phyloP scores from a whole-genome alignment of 2,329 filamentous ascomycete species.

The Boeremia exigua region DNA sequence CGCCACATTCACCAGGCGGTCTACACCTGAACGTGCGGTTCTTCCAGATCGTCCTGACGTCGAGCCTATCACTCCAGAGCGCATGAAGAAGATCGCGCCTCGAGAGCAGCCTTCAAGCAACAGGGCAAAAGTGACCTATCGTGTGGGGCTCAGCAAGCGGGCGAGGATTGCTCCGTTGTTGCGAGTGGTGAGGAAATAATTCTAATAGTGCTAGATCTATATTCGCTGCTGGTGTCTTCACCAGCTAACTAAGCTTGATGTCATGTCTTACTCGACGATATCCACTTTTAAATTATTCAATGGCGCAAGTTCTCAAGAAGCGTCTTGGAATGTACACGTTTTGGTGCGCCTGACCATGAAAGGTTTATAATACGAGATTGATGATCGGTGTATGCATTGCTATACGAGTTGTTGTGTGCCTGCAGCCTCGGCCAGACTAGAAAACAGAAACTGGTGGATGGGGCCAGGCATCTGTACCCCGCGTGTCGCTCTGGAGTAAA shows the following conservation, averaged over 20 bases:
- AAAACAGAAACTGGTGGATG: background rate
- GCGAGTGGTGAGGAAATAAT: slow-evolving; percentile 54
- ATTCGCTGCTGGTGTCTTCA: background rate
- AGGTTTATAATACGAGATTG: background rate
- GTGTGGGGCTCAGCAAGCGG: slow-evolving; percentile 58
- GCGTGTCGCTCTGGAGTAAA: background rate
- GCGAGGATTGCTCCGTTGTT: slow-evolving; percentile 57
- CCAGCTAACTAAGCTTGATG: background rate
- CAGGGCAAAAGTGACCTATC: slow-evolving; percentile 51
- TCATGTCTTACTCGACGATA: slow-evolving; percentile 3
- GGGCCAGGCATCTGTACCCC: background rate
- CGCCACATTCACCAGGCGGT: background rate
- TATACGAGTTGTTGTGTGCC: background rate
- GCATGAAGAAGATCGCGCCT: slow-evolving; percentile 9
- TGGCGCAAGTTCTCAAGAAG: background rate
- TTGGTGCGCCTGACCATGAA: background rate
- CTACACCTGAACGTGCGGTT: slow-evolving; percentile 1
- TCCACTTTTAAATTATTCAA: slow-evolving; percentile 3
- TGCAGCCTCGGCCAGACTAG: background rate
- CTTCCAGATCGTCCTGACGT: slow-evolving; percentile 21
- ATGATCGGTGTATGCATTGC: background rate
- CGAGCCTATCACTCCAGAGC: slow-evolving; percentile 19
- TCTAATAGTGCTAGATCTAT: background rate
- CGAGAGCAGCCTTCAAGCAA: slow-evolving; percentile 30
- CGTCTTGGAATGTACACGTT: background rate